Percentiles rank a stretch among this genome's conserved stretches.
Conservation (phyloP, 2,329 filamentous ascomycete genomes). For the Madurella fahalii region DNA sequence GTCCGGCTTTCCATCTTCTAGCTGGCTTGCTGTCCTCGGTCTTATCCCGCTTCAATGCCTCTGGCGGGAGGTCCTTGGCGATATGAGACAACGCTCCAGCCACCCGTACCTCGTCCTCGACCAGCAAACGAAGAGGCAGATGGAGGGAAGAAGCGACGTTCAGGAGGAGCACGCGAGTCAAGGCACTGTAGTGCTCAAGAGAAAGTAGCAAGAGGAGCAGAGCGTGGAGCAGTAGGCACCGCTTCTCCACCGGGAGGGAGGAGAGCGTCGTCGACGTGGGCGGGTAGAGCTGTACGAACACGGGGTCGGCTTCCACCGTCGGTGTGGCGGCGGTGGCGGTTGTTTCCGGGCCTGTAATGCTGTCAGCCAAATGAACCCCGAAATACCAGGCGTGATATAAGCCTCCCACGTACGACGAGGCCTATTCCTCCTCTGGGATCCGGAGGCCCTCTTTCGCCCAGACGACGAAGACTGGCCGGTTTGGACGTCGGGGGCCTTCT, state of each 20-base stretch:
- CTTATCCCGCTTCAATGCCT: conserved; percentile 60
- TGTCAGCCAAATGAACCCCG: conserved; percentile 20
- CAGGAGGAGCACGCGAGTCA: conserved; percentile 68
- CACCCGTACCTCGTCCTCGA: conserved; percentile 70
- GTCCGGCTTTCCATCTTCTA: conserved; percentile 68
- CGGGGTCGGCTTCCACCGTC: conserved; percentile 46
- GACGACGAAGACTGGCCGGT: conserved; percentile 22
- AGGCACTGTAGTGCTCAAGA: conserved; percentile 70
- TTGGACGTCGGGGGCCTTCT: conserved; percentile 37
- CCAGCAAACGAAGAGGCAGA: conserved; percentile 60
- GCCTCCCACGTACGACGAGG: conserved; percentile 12
- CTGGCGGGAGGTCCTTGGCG: conserved; percentile 61
- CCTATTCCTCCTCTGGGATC: conserved; percentile 24
- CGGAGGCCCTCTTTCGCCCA: conserved; percentile 9
- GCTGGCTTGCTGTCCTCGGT: conserved; percentile 61
- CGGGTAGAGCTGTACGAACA: conserved; percentile 49
- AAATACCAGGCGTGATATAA: background rate
- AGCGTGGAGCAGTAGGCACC: conserved; percentile 65
- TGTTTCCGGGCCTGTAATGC: conserved; percentile 30
- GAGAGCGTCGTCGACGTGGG: conserved; percentile 59
- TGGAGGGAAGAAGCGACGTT: conserved; percentile 66
- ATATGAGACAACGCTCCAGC: conserved; percentile 70
- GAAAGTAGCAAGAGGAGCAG: conserved; percentile 70
- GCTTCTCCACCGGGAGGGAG: conserved; percentile 55
- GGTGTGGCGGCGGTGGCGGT: conserved; percentile 21